These are phyloP conservation scores for Arctium minus DNA, from an alignment of 129 eudicot species.

Conservation along the genomic window DNA sequence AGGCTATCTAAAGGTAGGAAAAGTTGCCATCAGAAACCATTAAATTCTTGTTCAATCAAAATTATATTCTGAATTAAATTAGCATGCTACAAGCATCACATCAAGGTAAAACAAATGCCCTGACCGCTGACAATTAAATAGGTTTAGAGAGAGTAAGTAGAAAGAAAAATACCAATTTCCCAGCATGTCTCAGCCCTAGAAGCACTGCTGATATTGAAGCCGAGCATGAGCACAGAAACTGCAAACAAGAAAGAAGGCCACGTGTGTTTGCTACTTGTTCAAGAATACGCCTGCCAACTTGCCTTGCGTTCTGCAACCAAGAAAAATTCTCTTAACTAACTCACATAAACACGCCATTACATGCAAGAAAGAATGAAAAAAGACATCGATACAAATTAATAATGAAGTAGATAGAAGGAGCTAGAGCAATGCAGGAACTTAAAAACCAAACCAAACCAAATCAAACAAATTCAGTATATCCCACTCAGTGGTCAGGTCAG, in stretches of 20 bases:
- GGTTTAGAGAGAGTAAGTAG: not conserved
- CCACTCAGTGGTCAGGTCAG: not conserved
- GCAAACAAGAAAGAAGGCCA: slow-evolving; percentile 79
- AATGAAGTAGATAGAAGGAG: not conserved
- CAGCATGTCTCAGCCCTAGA: slow-evolving; percentile 75
- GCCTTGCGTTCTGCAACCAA: slow-evolving; percentile 75
- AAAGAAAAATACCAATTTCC: slow-evolving; percentile 51
- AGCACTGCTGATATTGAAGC: slow-evolving; percentile 56
- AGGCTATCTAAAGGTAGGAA: not conserved
- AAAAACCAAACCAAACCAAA: not conserved
- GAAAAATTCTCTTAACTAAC: slow-evolving; percentile 7
- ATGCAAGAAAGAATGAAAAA: slow-evolving; percentile 4
- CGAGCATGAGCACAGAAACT: slow-evolving; percentile 68
- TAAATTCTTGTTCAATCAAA: not conserved
- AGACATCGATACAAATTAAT: not conserved
- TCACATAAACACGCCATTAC: not conserved
- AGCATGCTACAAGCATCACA: not conserved
- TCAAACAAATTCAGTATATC: not conserved
- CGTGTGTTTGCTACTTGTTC: slow-evolving; percentile 72
- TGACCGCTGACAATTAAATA: not conserved
- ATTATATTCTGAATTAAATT: not conserved
- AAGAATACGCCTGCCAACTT: slow-evolving; percentile 76
- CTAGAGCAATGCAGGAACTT: not conserved
- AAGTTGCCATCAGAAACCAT: not conserved
- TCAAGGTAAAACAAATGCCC: not conserved